Evolutionary conservation across 2,329 filamentous ascomycete species (phyloP).

Genomic region (Xylariaceae sp.): DNA sequence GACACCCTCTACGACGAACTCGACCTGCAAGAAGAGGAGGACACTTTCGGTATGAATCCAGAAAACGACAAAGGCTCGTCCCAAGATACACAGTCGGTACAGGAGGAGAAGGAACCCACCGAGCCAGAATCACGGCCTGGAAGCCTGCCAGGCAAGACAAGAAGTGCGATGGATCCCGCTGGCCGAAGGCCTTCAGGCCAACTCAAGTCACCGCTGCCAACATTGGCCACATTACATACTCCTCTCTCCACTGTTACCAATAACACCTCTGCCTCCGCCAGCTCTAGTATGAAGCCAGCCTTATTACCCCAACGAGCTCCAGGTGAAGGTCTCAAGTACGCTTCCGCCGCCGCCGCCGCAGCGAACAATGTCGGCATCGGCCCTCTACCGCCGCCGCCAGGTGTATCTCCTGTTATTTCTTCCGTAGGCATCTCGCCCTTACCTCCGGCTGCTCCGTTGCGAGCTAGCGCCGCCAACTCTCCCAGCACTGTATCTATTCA

Average conservation of each 20-base stretch:
- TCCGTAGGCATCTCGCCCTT: slow-evolving; percentile 44
- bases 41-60: slow-evolving; percentile 72
- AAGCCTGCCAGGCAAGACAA: slow-evolving; percentile 51
- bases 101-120: slow-evolving; percentile 64
- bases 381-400: slow-evolving; percentile 86
- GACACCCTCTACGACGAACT: slow-evolving; percentile 95
- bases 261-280: slow-evolving; percentile 39
- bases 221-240: slow-evolving; percentile 83
- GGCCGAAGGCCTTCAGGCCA: slow-evolving; percentile 78
- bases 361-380: slow-evolving; percentile 88
- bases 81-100: slow-evolving; percentile 88
- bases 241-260: slow-evolving; percentile 62
- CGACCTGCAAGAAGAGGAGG: slow-evolving; percentile 88
- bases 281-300: slow-evolving; percentile 84
- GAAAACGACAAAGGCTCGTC: slow-evolving; percentile 91
- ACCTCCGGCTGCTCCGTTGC: slow-evolving; percentile 53
- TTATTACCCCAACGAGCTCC: slow-evolving; percentile 79
- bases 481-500: slow-evolving; percentile 49
- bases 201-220: slow-evolving; percentile 90
- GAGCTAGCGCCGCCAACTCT: slow-evolving; percentile 53
- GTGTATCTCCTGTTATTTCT: slow-evolving; percentile 40
- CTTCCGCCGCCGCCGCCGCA: slow-evolving; percentile 87
- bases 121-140: slow-evolving; percentile 54
- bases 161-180: slow-evolving; percentile 56
- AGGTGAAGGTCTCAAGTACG: slow-evolving; percentile 92